Base-by-base conservation (phyloP, 176 grass and related monocot species). In the Paspalum vaginatum region DNA sequence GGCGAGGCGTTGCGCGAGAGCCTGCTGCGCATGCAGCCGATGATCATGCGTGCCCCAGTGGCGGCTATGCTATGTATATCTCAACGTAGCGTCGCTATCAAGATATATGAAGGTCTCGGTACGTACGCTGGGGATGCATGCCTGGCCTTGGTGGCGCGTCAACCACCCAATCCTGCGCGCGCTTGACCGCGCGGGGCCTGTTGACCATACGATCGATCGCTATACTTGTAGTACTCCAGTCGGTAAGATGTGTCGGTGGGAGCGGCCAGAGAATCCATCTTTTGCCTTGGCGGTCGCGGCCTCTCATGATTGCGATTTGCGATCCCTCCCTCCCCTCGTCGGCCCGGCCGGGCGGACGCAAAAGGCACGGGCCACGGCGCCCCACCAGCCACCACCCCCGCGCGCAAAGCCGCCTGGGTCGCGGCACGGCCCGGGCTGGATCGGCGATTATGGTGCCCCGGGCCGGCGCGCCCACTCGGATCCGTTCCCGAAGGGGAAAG, bases 241-340 rank as follows among this genome's bases (percentile, higher is more conserved):
- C 56, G 87, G 77, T 27, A 81, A 81, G 72, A 72, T 85, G 17
- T 81, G 83, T 89, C 87, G 65, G 82, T 51, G 73, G 78, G 48
- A 40, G 76, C n/a, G n/a, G 45, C 25, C 56, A 37, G 56, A 54
- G 56, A 44, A 65, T 67, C 66, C 41, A 24, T 39, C 51, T 52
- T 78, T 81, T 18, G 8, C 46, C 7, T 2, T 27, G 16, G 10
- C 5, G 49, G 46, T 85, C 62, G 54, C 61, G 20, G 12, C 61
- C 22, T 46, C 41, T 65, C 72, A 82, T 89, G 65, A 82, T 89
- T 55, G 72, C 40, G 7, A 54, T 63, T n/a, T n/a, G n/a, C n/a
- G n/a, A n/a, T n/a, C n/a, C n/a, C n/a, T n/a, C n/a, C n/a, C n/a
- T n/a, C n/a, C n/a, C 42, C 75, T 65, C 75, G 40, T 11, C 61